phyloP scores from a whole-genome alignment of 2,329 filamentous ascomycete genomes.

The Phialophora macrospora region DNA sequence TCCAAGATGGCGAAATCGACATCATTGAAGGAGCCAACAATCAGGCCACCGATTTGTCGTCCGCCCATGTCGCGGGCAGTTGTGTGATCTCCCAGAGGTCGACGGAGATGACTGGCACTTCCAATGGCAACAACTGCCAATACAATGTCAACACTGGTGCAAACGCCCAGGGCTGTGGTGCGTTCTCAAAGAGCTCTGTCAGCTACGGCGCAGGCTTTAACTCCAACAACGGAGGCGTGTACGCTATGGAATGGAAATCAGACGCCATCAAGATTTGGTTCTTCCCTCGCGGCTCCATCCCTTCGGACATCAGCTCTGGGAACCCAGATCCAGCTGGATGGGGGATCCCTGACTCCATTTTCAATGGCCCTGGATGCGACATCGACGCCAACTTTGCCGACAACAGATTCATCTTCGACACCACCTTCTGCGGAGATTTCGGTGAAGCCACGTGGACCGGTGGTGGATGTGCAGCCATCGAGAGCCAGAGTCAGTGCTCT shows the following conservation, averaged over 20 bases:
- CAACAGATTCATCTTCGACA: constrained; percentile 56
- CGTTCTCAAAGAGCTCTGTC: constrained; percentile 38
- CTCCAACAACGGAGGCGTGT: constrained; percentile 56
- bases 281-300: constrained; percentile 54
- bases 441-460: constrained; percentile 57
- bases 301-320: constrained; percentile 52
- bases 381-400: constrained; percentile 48
- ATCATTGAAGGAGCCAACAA: constrained; percentile 59
- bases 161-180: constrained; percentile 48
- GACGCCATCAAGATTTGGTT: constrained; percentile 73
- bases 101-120: constrained; percentile 53
- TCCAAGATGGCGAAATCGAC: constrained; percentile 54
- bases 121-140: constrained; percentile 45
- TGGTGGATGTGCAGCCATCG: constrained; percentile 63
- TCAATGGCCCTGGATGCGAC: constrained; percentile 46
- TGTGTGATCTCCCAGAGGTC: constrained; percentile 54
- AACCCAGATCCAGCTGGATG: constrained; percentile 50
- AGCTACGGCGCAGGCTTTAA: constrained; percentile 62
- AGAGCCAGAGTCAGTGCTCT: constrained; percentile 62
- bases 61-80: constrained; percentile 53
- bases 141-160: constrained; percentile 47
- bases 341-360: constrained; percentile 53
- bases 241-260: constrained; percentile 76
- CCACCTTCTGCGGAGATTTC: constrained; percentile 61
- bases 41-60: constrained; percentile 49